Evolutionary conservation across 768 basidiomycete genomes (phyloP), one percentile per base, ranked within the genome.

Genomic region (Boletus edulis): DNA sequence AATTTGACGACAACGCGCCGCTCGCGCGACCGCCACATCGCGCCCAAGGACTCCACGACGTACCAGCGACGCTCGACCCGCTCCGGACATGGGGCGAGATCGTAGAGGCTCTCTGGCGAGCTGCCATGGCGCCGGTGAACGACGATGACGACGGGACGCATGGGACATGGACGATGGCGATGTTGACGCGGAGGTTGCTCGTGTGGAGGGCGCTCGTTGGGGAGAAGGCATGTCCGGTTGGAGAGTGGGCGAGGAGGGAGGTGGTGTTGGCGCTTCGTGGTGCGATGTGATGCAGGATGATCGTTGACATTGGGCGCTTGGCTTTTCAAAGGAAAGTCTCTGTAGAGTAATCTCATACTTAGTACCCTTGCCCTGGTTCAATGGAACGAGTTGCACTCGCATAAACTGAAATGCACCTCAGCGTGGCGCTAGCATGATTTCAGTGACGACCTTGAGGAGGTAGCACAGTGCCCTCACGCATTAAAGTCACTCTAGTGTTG

Each of bases 181-280:
- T 67, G 17, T 63, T 90, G 54, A 85, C 81, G 3, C 69, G 70
- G 35, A 73, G 85, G 54, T 46, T 88, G 57, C 63, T 90, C 37
- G 50, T 84, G 8, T 87, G 84, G 84, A 75, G 81, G 57, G 69
- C 76, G 1, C 55, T 81, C 11, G 71, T 67, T 3, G 81, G 81
- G 4, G 64, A 61, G 7, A 72, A 74, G 20, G 67, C 62, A 4
- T 71, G 67, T 46, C 54, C 51, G 22, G 63, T 76, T 1, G 79
- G 79, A 6, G 83, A 86, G 57, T 88, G 85, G 85, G 80, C 75
- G n/a, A 72, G 85, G 41, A 70, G 29, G 45, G 54, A 62, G 24
- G 57, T 34, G 0, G 44, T 57, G 5, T 47, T 42, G 22, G 55
- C 46, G 31, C 38, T 64, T 9, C 20, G 20, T 14, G 43, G 7